Base-by-base conservation (phyloP, 2,329 filamentous ascomycete genomes). In the Allantophomopsis lycopodina region DNA sequence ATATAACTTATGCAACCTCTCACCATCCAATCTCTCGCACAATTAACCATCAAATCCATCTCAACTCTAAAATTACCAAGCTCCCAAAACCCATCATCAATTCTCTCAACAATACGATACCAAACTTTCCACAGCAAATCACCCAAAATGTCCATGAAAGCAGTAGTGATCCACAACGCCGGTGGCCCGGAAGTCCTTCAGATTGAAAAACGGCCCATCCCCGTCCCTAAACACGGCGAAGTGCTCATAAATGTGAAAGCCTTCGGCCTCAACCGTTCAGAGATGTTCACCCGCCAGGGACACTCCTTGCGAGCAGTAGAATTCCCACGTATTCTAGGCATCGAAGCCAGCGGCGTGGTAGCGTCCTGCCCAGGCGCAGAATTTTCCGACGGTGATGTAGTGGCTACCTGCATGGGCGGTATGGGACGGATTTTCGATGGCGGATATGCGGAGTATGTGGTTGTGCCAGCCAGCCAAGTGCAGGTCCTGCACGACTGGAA, bases 241-340 rank as follows among this genome's bases (percentile, higher is more conserved):
- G 85, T 80, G 14, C 69, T 94, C 39, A 73, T 94, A 43, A 78
- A 77, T 51, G 64, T 94, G 50, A 79, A 79, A 52, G 79, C 79
- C 40, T 87, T 87, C 52, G 84, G 84, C 14, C 69, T 94, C 43
- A 94, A 87, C 63, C 76, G 82, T 42, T 84, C 85, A 81, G 82
- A 87, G 58, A 69, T 84, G 30, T 54, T 83, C 40, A 82, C 86
- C 61, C 76, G 82, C 42, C 71, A 79, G 49, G 82, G 82, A 40
- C 55, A 61, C 40, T 87, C 86, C 54, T 78, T 80, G 2, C 51
- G 85, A 4, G 18, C 18, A 4, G 81, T 80, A 1, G 71, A 79
- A 50, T 79, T 79, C 2, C 73, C 79, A 2, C 59, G 63, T 40
- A 85, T 75, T 0, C 64, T 87, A 10, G 82, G 82, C 40, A 80